These are phyloP conservation scores for Lizonia empirigonia DNA, from an alignment of 2,329 filamentous ascomycete species.

Conservation along the genomic window DNA sequence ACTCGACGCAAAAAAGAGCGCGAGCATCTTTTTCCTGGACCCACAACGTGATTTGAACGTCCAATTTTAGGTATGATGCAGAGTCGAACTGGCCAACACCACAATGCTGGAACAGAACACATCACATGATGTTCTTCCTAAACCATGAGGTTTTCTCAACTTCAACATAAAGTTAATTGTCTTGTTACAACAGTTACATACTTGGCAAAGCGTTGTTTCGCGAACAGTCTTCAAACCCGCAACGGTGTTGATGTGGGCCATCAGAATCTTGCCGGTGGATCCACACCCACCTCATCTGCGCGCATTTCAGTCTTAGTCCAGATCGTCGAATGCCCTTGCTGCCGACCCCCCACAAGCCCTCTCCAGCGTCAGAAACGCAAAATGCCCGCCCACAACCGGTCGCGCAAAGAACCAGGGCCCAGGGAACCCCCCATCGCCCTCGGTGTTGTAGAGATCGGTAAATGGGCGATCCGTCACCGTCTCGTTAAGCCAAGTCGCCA, in stretches of 20 bases:
- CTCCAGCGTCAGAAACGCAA: constrained; percentile 81
- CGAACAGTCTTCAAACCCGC: background rate
- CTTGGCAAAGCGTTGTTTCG: background rate
- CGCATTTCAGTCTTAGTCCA: background rate
- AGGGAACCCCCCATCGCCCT: constrained; percentile 76
- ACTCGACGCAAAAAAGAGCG: constrained; percentile 1
- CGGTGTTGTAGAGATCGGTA: constrained; percentile 82
- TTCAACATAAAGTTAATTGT: constrained; percentile 5
- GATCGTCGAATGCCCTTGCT: background rate
- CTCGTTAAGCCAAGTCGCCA: constrained; percentile 84
- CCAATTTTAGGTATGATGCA: background rate
- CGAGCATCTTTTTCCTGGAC: too few species aligned
- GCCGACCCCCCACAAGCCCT: constrained; percentile 71
- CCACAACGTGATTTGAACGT: too few species aligned
- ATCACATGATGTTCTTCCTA: background rate
- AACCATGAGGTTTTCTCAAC: constrained; percentile 1
- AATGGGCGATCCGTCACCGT: constrained; percentile 76
- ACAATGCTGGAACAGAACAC: background rate
- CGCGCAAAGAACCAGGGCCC: constrained; percentile 78
- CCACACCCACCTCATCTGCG: background rate
- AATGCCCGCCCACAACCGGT: constrained; percentile 84
- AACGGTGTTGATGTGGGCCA: background rate
- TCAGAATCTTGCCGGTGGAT: too few species aligned
- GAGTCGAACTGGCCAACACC: constrained; percentile 7
- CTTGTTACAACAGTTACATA: background rate